Conservation (phyloP, 495 filamentous ascomycete genomes). For the Hypoxylon subgilvum region DNA sequence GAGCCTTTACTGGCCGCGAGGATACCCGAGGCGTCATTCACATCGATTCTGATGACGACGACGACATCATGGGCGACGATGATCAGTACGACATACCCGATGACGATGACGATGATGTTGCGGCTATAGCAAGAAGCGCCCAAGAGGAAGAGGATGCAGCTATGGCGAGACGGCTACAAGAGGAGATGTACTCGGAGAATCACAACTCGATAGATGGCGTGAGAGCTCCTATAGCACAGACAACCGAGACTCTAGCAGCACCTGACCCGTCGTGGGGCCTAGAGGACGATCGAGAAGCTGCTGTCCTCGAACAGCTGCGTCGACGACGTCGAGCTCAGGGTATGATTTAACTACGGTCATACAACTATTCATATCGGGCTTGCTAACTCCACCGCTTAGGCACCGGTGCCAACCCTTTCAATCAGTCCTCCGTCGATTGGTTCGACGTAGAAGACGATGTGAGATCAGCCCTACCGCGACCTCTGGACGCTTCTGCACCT, state of each 20-base stretch:
- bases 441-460: slow-evolving; percentile 53
- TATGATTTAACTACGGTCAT: slow-evolving; percentile 36
- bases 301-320: slow-evolving; percentile 70
- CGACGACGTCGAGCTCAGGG: slow-evolving; percentile 56
- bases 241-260: slow-evolving; percentile 87
- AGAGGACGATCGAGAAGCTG: slow-evolving; percentile 64
- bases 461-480: slow-evolving; percentile 6
- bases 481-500: slow-evolving; percentile 1
- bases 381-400: slow-evolving; percentile 17
- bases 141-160: slow-evolving; percentile 87
- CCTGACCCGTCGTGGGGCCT: slow-evolving; percentile 55
- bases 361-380: not conserved
- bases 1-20: slow-evolving; percentile 47
- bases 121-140: slow-evolving; percentile 49
- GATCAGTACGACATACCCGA: slow-evolving; percentile 38
- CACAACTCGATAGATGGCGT: slow-evolving; percentile 64
- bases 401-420: slow-evolving; percentile 71
- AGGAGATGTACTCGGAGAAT: slow-evolving; percentile 79
- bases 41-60: slow-evolving; percentile 73
- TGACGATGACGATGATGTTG: slow-evolving; percentile 45
- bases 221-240: slow-evolving; percentile 88
- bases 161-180: slow-evolving; percentile 87
- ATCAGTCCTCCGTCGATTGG: slow-evolving; percentile 76
- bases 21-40: slow-evolving; percentile 69
- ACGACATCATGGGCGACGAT: slow-evolving; percentile 57